These are phyloP conservation scores for Roridomyces roridus DNA, from an alignment of 768 basidiomycete species.

Conservation along the genomic window DNA sequence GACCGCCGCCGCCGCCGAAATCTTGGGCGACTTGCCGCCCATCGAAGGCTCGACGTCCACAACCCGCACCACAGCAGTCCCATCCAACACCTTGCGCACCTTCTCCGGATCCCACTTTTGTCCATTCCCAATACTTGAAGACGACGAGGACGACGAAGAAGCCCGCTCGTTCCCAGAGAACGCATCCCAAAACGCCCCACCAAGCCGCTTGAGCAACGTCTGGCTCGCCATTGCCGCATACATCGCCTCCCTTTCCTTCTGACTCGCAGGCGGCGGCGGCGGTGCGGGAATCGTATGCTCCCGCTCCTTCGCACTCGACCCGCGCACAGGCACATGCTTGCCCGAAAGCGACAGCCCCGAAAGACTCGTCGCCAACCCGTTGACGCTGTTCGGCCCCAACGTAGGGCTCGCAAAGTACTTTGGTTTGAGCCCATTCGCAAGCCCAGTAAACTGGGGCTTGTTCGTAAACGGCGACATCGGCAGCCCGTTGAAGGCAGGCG, in stretches of 20 bases:
- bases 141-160: slow-evolving; percentile 30
- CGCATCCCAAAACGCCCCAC: slow-evolving; percentile 87
- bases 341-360: slow-evolving; percentile 44
- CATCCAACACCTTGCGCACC: slow-evolving; percentile 81
- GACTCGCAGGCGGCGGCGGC: slow-evolving; percentile 27
- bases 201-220: slow-evolving; percentile 74
- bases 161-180: slow-evolving; percentile 61
- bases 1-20: not conserved
- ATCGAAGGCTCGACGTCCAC: slow-evolving; percentile 69
- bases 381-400: slow-evolving; percentile 23
- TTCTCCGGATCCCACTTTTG: slow-evolving; percentile 74
- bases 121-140: slow-evolving; percentile 13
- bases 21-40: not conserved
- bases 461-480: slow-evolving; percentile 8
- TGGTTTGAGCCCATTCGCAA: slow-evolving; percentile 50
- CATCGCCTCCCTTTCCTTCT: slow-evolving; percentile 45
- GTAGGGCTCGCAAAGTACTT: slow-evolving; percentile 40
- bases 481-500: slow-evolving; percentile 38
- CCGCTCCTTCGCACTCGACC: too few species aligned
- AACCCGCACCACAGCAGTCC: slow-evolving; percentile 78
- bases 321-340: slow-evolving; percentile 43
- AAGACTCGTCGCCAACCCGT: slow-evolving; percentile 14
- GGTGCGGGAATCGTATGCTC: not conserved
- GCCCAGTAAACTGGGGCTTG: slow-evolving; percentile 34
- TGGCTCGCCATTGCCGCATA: slow-evolving; percentile 80